Percentiles rank a stretch among this genome's conserved stretches.
phyloP scores from a whole-genome alignment of 208 protist species.

The Acanthamoeba healyi region DNA sequence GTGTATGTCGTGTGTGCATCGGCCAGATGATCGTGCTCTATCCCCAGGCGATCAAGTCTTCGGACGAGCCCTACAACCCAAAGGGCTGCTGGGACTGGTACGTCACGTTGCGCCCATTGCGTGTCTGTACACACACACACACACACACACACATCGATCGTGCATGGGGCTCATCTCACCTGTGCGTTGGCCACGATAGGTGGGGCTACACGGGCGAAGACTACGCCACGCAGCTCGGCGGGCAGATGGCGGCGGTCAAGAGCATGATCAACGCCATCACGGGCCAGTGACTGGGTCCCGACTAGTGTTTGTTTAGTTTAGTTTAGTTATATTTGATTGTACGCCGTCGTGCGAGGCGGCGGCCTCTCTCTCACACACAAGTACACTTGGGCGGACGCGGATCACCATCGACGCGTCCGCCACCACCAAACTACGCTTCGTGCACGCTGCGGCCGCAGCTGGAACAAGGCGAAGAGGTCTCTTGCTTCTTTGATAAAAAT shows the following conservation, averaged over 20 bases:
- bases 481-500: too few species aligned
- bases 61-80: slow-evolving; percentile 19
- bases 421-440: background rate
- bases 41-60: slow-evolving; percentile 61
- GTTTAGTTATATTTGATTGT: too few species aligned
- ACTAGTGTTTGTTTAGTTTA: too few species aligned
- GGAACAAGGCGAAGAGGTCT: too few species aligned
- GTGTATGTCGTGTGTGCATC: background rate
- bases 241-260: slow-evolving; percentile 18
- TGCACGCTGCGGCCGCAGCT: too few species aligned
- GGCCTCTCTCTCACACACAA: too few species aligned
- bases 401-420: background rate
- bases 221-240: slow-evolving; percentile 5
- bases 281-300: background rate
- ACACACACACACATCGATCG: background rate
- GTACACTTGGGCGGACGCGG: too few species aligned
- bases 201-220: slow-evolving; percentile 61
- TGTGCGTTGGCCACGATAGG: too few species aligned
- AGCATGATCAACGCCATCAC: slow-evolving; percentile 2
- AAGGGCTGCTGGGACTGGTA: slow-evolving; percentile 81
- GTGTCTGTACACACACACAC: background rate
- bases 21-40: slow-evolving; percentile 73
- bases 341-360: too few species aligned
- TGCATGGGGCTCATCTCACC: too few species aligned
- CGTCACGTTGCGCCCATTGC: background rate